Conservation (phyloP, 2,329 filamentous ascomycete genomes). For the Neonectria magnoliae region DNA sequence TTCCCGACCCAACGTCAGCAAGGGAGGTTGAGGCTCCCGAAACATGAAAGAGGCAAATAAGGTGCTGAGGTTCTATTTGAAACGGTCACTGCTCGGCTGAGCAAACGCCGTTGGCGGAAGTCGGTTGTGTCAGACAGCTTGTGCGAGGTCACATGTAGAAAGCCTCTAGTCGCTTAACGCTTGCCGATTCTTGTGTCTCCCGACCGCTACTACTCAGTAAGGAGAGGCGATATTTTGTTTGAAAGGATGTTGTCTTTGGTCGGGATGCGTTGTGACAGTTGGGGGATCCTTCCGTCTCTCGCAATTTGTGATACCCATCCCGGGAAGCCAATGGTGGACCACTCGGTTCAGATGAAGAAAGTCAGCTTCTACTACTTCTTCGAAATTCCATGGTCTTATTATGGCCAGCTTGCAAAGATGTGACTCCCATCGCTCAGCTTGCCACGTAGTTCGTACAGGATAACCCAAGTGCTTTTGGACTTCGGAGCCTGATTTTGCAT, state of each 20-base stretch:
- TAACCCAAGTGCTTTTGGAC: background rate
- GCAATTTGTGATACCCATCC: background rate
- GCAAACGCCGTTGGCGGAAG: background rate
- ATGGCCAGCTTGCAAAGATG: background rate
- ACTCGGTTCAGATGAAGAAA: background rate
- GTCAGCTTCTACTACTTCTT: background rate
- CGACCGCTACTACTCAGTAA: constrained; percentile 13
- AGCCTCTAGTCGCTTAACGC: constrained; percentile 25
- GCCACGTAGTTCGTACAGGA: background rate
- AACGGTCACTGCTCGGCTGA: background rate
- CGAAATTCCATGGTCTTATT: background rate
- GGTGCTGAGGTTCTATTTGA: background rate
- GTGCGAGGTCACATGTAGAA: constrained; percentile 31
- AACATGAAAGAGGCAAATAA: background rate
- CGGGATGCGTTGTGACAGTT: background rate
- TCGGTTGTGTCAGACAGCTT: constrained; percentile 13
- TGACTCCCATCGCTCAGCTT: background rate
- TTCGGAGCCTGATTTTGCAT: background rate
- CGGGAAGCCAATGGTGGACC: background rate
- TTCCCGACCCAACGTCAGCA: background rate
- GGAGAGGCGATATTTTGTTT: constrained; percentile 12
- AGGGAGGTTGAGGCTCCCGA: background rate
- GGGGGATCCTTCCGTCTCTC: background rate
- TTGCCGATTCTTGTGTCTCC: constrained; percentile 30
- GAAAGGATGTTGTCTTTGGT: background rate